Conservation (phyloP, 192 early-diverging fungal genomes). For the Coemansia sp. region DNA sequence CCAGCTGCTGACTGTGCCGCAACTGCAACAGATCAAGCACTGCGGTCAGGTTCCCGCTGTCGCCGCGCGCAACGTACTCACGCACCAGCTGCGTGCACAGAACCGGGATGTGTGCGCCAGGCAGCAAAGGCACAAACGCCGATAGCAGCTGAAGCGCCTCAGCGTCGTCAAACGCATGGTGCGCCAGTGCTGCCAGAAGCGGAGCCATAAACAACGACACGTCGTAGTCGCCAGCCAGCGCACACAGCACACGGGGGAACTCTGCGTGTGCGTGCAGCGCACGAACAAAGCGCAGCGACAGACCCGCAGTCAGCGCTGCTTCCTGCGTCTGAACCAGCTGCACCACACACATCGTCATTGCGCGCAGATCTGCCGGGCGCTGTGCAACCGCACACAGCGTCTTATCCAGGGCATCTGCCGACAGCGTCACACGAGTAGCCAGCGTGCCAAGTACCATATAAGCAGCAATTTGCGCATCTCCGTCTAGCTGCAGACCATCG, state of each 20-base stretch:
- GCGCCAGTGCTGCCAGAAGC: conserved; percentile 25
- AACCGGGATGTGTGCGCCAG: background rate
- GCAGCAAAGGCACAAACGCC: conserved; percentile 17
- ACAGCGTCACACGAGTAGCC: conserved; percentile 36
- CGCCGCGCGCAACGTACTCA: conserved; percentile 18
- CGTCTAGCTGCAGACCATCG: conserved; percentile 23
- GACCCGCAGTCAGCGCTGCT: background rate
- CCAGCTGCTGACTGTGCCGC: conserved; percentile 33
- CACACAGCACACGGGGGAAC: conserved; percentile 15
- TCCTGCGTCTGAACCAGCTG: conserved; percentile 49
- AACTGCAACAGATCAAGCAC: conserved; percentile 28
- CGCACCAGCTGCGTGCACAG: conserved; percentile 31
- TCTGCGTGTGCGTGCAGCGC: conserved; percentile 11
- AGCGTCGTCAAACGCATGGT: conserved; percentile 10
- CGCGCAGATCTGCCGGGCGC: conserved; percentile 17
- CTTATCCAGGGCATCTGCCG: conserved; percentile 29
- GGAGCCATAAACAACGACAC: conserved; percentile 24
- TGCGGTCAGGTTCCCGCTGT: background rate
- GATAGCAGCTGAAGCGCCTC: conserved; percentile 15
- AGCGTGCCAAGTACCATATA: conserved; percentile 45
- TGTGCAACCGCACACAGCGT: conserved; percentile 30
- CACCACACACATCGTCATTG: conserved; percentile 39
- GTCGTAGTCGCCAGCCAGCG: conserved; percentile 22
- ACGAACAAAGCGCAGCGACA: conserved; percentile 13
- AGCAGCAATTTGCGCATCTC: conserved; percentile 41